Evolutionary conservation across 176 grass and related monocot species (phyloP).

Genomic region (Musa schizocarpa): DNA sequence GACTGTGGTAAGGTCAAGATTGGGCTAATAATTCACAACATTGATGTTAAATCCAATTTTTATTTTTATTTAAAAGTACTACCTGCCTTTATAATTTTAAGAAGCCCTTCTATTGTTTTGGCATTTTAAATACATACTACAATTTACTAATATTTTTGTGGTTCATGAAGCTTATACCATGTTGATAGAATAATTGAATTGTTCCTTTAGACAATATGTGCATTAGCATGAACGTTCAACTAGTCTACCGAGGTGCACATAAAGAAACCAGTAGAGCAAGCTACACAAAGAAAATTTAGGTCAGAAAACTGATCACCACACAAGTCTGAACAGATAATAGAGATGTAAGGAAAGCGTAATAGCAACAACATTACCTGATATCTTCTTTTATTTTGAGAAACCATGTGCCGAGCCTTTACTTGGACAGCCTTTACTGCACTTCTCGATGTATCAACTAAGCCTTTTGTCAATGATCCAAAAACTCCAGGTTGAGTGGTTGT

Average conservation of each 20-base stretch:
- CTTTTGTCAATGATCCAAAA: slow-evolving; percentile 83
- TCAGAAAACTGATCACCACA: background rate
- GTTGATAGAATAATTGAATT: too few relatives aligned
- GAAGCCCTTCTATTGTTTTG: too few relatives aligned
- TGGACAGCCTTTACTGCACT: slow-evolving; percentile 97
- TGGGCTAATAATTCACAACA: too few relatives aligned
- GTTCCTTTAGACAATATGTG: too few relatives aligned
- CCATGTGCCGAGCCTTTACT: slow-evolving; percentile 94
- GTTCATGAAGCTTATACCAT: too few relatives aligned
- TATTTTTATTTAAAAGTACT: too few relatives aligned
- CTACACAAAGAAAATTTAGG: background rate
- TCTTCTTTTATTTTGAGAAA: slow-evolving; percentile 95
- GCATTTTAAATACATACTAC: too few relatives aligned
- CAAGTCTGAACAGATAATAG: background rate
- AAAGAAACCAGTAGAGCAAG: background rate
- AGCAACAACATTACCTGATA: slow-evolving; percentile 59
- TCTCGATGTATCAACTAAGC: slow-evolving; percentile 83
- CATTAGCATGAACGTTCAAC: too few relatives aligned
- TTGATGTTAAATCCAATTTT: too few relatives aligned
- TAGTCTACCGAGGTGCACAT: background rate
- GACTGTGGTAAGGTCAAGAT: too few relatives aligned
- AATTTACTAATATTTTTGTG: too few relatives aligned
- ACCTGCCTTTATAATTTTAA: too few relatives aligned
- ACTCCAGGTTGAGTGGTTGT: slow-evolving; percentile 56
- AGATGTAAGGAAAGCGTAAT: background rate